Percentiles rank a stretch among this genome's conserved stretches.
Conservation (phyloP, 768 basidiomycete genomes). For the Cyclocybe aegerita region DNA sequence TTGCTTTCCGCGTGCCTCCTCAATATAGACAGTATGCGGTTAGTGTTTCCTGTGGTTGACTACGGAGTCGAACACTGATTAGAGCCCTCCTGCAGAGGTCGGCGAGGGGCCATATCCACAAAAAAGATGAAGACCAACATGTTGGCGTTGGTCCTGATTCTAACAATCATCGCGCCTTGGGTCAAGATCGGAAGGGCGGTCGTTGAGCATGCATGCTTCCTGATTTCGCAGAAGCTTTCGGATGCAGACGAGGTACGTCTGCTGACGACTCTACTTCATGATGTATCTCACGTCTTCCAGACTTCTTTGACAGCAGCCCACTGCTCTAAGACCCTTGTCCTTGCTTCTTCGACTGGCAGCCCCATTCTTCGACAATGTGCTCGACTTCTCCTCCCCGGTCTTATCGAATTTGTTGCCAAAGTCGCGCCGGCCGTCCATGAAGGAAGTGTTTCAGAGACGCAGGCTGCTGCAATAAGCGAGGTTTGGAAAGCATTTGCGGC, state of each 20-base stretch:
- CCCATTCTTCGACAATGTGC: conserved; percentile 69
- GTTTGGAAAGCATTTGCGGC: conserved; percentile 78
- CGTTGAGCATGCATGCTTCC: conserved; percentile 82
- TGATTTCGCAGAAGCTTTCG: conserved; percentile 78
- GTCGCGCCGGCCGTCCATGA: conserved; percentile 64
- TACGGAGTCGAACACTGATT: not conserved
- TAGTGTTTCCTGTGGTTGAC: conserved; percentile 18
- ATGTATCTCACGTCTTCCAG: conserved; percentile 34
- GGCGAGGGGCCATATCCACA: conserved; percentile 70
- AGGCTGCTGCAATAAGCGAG: conserved; percentile 68
- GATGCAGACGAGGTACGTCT: conserved; percentile 63
- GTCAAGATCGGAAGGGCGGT: conserved; percentile 70
- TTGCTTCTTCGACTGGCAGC: conserved; percentile 67
- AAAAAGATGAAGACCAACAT: conserved; percentile 92
- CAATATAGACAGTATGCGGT: conserved; percentile 94
- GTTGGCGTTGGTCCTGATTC: conserved; percentile 77
- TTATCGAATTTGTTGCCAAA: conserved; percentile 79
- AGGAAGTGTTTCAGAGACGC: conserved; percentile 51
- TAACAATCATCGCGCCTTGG: conserved; percentile 73
- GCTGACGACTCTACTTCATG: not conserved
- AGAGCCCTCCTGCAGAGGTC: conserved; percentile 51
- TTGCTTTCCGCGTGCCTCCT: conserved; percentile 82
- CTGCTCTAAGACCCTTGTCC: conserved; percentile 82
- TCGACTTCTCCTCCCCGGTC: conserved; percentile 70
- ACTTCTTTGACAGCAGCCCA: conserved; percentile 84